These are phyloP conservation scores for Penicillium desertorum DNA, from an alignment of 495 filamentous ascomycete species.

Conservation along the genomic window DNA sequence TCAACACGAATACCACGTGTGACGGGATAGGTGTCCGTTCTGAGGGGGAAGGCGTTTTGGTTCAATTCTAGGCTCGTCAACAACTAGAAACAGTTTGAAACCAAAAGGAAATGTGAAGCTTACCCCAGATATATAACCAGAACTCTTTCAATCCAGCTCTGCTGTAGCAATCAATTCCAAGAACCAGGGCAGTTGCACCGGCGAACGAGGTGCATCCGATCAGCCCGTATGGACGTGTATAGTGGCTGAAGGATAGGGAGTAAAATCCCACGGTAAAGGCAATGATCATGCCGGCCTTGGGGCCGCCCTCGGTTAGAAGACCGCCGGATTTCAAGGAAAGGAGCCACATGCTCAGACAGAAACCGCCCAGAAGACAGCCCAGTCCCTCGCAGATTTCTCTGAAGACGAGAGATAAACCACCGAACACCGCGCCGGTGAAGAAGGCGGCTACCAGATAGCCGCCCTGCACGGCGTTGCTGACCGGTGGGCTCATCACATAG, in stretches of 20 bases:
- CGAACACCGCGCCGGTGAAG: conserved; percentile 74
- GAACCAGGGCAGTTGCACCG: conserved; percentile 71
- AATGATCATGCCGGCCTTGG: conserved; percentile 74
- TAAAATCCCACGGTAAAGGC: conserved; percentile 66
- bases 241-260: conserved; percentile 72
- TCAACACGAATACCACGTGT: conserved; percentile 87
- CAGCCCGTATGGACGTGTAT: conserved; percentile 73
- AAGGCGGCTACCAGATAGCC: conserved; percentile 82
- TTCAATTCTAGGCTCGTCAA: conserved; percentile 59
- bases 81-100: conserved; percentile 7
- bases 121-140: conserved; percentile 92
- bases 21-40: conserved; percentile 74
- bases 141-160: conserved; percentile 90
- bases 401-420: conserved; percentile 74
- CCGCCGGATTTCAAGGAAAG: conserved; percentile 75
- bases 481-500: conserved; percentile 84
- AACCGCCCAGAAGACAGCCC: conserved; percentile 84
- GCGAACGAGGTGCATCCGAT: conserved; percentile 76
- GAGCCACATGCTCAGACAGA: conserved; percentile 89
- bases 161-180: conserved; percentile 92
- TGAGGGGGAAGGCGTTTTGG: conserved; percentile 71
- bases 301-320: conserved; percentile 57
- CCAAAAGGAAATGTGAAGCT: conserved; percentile 20
- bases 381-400: conserved; percentile 83
- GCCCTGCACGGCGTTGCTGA: conserved; percentile 75